These are phyloP conservation scores for Colletotrichum camelliae DNA, from an alignment of 2,329 filamentous ascomycete genomes.

Conservation along the genomic window DNA sequence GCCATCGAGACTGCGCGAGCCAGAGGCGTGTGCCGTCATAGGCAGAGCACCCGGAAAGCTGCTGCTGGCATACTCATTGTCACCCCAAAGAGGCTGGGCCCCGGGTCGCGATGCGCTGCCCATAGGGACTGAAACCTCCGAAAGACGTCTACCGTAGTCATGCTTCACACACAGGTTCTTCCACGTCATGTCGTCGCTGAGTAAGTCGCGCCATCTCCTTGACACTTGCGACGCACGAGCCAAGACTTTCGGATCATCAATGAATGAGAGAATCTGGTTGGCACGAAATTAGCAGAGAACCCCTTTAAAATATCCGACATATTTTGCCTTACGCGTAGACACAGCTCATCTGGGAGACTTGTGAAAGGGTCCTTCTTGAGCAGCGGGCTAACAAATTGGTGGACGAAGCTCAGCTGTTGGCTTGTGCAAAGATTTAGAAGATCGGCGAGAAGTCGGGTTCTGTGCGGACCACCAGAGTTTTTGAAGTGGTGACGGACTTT, in stretches of 20 bases:
- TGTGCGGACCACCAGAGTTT: constrained; percentile 75
- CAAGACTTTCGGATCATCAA: constrained; percentile 94
- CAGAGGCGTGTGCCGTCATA: constrained; percentile 37
- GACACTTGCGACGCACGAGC: constrained; percentile 97
- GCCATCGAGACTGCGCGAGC: constrained; percentile 63
- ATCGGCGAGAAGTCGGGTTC: constrained; percentile 83
- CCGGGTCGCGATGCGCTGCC: constrained; percentile 6
- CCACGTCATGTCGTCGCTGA: constrained; percentile 98
- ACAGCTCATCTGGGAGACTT: constrained; percentile 89
- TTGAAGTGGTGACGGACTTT: constrained; percentile 83
- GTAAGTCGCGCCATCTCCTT: constrained; percentile 86
- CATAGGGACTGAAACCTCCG: constrained; percentile 43
- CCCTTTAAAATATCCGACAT: no score
- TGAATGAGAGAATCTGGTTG: constrained; percentile 85
- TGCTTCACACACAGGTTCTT: constrained; percentile 97
- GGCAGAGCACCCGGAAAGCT: constrained; percentile 52
- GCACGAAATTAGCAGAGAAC: background rate
- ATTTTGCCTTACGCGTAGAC: constrained; percentile 71
- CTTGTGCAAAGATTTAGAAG: constrained; percentile 94
- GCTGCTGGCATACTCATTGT: constrained; percentile 35
- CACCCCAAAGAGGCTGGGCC: constrained; percentile 9
- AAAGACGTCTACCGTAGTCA: constrained; percentile 74
- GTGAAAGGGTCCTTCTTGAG: constrained; percentile 97
- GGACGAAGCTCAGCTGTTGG: constrained; percentile 93
- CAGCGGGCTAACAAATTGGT: constrained; percentile 91